Base-by-base conservation (phyloP, 257 asterid genomes). In the Solanum peruvianum region DNA sequence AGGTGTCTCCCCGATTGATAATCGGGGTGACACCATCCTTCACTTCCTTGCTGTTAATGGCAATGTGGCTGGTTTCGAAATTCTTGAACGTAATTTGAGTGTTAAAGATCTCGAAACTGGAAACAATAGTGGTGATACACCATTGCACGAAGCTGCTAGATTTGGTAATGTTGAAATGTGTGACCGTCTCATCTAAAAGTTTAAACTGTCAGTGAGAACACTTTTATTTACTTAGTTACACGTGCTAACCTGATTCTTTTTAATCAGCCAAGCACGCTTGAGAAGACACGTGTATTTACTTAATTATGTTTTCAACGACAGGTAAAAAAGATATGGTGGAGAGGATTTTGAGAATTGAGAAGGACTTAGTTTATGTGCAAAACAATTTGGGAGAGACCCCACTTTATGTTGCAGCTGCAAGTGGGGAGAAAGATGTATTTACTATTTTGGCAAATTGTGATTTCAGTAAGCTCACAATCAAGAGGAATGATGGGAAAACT, bases 401-500 rank as follows among this genome's bases (percentile, higher is more conserved):
- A 15, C 86, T 87, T 67, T 67, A 84, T 49, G 89, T 87, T n/a
- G 86, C 89, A 15, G 83, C 89, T 81, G 82, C 72, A 45, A 37
- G 27, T n/a, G 86, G 83, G 16, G 87, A 62, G 27, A 33, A 76
- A 64, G 85, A 76, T 37, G 85, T 56, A n/a, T 86, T 86, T 25
- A 5, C 66, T 3, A 10, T 76, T 8, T 70, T 60, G 31, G 47
- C n/a, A 21, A 77, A 72, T 27, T 76, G 13, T 44, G 67, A 42
- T 13, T n/a, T 52, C 3, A 62, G 14, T 39, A 20, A 62, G 62
- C 39, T 41, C 80, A 86, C 60, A 2, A 37, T 42, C 86, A 77
- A 66, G 67, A 78, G 88, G 44, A 77, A 29, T 29, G 86, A 78
- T 81, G 86, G 86, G 3, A 60, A 69, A 60, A 64, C 75, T 25